Evolutionary conservation across 169 alveolate genomes (phyloP).

Genomic region (Plasmodium fragile): DNA sequence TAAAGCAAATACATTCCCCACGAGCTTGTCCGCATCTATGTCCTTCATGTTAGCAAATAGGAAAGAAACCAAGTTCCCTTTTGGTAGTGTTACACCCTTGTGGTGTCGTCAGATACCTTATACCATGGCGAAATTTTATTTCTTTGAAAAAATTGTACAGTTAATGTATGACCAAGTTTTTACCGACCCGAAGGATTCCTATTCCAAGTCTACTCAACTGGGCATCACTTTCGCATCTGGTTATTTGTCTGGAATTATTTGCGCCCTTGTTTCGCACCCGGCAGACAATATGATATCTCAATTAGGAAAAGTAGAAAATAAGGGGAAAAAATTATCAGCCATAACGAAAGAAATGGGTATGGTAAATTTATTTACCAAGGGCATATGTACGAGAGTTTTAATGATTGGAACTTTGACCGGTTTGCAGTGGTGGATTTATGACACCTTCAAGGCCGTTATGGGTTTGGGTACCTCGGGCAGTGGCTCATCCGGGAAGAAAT

Average conservation of each 20-base stretch:
- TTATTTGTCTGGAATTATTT: slow-evolving; percentile 95
- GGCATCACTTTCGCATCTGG: slow-evolving; percentile 96
- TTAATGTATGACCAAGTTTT: slow-evolving; percentile 92
- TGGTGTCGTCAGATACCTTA: slow-evolving; percentile 97
- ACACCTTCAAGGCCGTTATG: slow-evolving; percentile 92
- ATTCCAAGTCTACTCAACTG: slow-evolving; percentile 92
- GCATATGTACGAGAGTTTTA: slow-evolving; percentile 95
- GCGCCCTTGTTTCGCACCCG: slow-evolving; percentile 98
- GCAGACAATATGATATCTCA: slow-evolving; percentile 97
- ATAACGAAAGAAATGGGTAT: slow-evolving; percentile 84
- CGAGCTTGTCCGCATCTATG: slow-evolving; percentile 86
- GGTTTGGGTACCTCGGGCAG: slow-evolving; percentile 88
- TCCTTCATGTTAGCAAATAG: slow-evolving; percentile 84
- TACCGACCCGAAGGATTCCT: slow-evolving; percentile 90
- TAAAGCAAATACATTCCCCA: slow-evolving; percentile 90
- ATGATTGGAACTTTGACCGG: slow-evolving; percentile 99
- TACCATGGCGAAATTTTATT: slow-evolving; percentile 98
- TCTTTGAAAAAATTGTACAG: slow-evolving; percentile 95
- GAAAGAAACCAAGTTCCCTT: slow-evolving; percentile 91
- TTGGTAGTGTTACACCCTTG: slow-evolving; percentile 93
- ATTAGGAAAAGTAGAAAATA: slow-evolving; percentile 90
- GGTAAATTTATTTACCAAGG: slow-evolving; percentile 87
- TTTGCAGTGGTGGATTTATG: slow-evolving; percentile 98
- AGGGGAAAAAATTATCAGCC: slow-evolving; percentile 84
- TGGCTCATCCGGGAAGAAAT: slow-evolving; percentile 59